A percentile compares a stretch with the other conserved stretches of the same genome.
Evolutionary conservation across 2,329 filamentous ascomycete species (phyloP).

Genomic region (Trichophyton equinum): DNA sequence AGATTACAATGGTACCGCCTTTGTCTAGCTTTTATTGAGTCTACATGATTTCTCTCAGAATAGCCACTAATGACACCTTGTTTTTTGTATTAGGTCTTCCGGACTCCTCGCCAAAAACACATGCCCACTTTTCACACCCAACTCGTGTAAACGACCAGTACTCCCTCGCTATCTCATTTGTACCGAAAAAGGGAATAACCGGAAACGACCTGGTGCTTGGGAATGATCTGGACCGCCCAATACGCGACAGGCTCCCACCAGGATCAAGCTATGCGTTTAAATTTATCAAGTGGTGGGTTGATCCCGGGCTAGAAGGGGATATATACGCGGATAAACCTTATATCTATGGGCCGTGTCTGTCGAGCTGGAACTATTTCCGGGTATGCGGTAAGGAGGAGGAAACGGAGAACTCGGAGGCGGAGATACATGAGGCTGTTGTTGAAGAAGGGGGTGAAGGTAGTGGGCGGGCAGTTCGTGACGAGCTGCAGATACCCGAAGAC

Average conservation of each 20-base stretch:
- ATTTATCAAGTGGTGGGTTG: constrained; percentile 80
- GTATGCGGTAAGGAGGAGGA: constrained; percentile 44
- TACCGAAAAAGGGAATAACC: constrained; percentile 53
- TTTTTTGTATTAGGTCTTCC: constrained; percentile 31
- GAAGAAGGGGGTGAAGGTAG: constrained; percentile 54
- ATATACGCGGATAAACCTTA: constrained; percentile 76
- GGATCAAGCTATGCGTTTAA: constrained; percentile 76
- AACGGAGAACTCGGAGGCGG: constrained; percentile 16
- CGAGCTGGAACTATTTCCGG: constrained; percentile 64
- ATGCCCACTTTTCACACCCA: constrained; percentile 62
- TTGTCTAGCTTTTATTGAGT: background rate
- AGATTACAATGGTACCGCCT: constrained; percentile 37
- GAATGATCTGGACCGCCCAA: constrained; percentile 88
- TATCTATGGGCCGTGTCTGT: constrained; percentile 70
- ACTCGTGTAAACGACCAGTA: constrained; percentile 68
- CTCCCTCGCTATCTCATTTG: constrained; percentile 67
- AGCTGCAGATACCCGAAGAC: constrained; percentile 41
- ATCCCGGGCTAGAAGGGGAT: constrained; percentile 82
- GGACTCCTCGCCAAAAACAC: constrained; percentile 52
- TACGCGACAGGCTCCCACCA: constrained; percentile 71
- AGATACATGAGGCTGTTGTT: constrained; percentile 43
- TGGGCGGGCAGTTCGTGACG: constrained; percentile 36
- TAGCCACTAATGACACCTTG: background rate
- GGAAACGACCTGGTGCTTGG: constrained; percentile 74
- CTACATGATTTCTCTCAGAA: background rate